Evolutionary conservation across 2,329 filamentous ascomycete genomes (phyloP).

Genomic region (Ophiostoma ulmi): DNA sequence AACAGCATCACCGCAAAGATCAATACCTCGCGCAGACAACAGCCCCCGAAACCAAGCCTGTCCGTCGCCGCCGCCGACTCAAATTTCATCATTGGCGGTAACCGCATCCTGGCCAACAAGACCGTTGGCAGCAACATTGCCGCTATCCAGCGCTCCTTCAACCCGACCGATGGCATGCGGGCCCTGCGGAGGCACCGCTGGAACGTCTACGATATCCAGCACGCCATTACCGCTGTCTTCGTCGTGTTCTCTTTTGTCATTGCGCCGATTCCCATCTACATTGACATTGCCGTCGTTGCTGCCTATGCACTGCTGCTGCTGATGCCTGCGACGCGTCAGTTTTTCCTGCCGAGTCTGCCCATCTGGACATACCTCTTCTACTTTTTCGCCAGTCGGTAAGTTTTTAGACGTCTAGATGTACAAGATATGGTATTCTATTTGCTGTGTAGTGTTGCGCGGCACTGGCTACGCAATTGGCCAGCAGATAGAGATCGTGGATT

Average conservation of each 20-base stretch:
- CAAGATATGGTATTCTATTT: neutral
- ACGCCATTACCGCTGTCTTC: conserved; percentile 66
- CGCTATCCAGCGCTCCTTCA: conserved; percentile 74
- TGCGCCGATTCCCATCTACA: conserved; percentile 71
- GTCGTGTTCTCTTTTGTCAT: conserved; percentile 79
- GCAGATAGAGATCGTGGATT: neutral
- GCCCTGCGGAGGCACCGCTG: conserved; percentile 73
- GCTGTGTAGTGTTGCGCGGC: neutral
- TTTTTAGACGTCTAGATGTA: neutral
- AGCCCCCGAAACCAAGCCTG: conserved; percentile 24
- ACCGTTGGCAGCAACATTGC: conserved; percentile 56
- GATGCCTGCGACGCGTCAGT: conserved; percentile 81
- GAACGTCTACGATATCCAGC: conserved; percentile 80
- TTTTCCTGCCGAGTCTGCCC: conserved; percentile 80
- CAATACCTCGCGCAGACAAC: conserved; percentile 16
- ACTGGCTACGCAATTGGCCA: neutral
- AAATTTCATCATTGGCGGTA: conserved; percentile 23
- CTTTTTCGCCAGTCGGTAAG: conserved; percentile 90
- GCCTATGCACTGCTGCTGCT: conserved; percentile 65
- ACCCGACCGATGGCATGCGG: conserved; percentile 69
- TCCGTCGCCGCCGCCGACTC: conserved; percentile 26
- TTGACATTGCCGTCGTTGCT: conserved; percentile 68
- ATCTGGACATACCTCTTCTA: conserved; percentile 84
- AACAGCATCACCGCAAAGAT: conserved; percentile 16
- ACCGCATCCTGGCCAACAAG: conserved; percentile 21